Percentiles rank a stretch among this genome's conserved stretches.
Evolutionary conservation across 2,329 filamentous ascomycete genomes (phyloP).

Genomic region (Leptographium galeiforme): DNA sequence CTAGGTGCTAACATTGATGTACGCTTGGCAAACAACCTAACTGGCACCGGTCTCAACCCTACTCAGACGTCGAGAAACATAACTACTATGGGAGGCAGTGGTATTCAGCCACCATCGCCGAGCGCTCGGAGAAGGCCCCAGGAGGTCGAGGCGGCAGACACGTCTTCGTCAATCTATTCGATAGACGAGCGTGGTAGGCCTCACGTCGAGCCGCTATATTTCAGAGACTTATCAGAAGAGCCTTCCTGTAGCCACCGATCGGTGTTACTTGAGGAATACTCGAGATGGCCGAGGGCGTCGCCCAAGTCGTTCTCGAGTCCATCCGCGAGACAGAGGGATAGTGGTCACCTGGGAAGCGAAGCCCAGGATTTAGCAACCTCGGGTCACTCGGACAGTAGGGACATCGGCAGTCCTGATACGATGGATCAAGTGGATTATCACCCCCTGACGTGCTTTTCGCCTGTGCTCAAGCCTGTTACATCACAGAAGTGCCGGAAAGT

Average conservation of each 20-base stretch:
- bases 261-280: constrained; percentile 8
- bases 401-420: not conserved
- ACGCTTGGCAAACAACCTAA: too few species aligned
- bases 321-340: not conserved
- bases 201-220: constrained; percentile 16
- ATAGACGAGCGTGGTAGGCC: constrained; percentile 13
- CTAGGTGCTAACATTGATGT: too few species aligned
- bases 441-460: constrained; percentile 29
- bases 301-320: constrained; percentile 2
- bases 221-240: constrained; percentile 9
- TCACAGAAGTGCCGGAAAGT: constrained; percentile 33
- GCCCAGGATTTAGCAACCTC: not conserved
- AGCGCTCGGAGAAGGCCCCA: not conserved
- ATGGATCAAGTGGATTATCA: constrained; percentile 22
- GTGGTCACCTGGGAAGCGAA: not conserved
- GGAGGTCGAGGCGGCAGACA: constrained; percentile 6
- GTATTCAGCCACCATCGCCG: not conserved
- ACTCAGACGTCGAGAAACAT: too few species aligned
- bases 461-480: constrained; percentile 16
- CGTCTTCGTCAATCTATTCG: constrained; percentile 20
- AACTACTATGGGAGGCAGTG: not conserved
- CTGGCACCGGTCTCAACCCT: too few species aligned
- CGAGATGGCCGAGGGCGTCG: constrained; percentile 9
- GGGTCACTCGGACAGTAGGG: not conserved
- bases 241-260: not conserved